phyloP scores from a whole-genome alignment of 495 filamentous ascomycete species.

The Aspergillus indologenus region DNA sequence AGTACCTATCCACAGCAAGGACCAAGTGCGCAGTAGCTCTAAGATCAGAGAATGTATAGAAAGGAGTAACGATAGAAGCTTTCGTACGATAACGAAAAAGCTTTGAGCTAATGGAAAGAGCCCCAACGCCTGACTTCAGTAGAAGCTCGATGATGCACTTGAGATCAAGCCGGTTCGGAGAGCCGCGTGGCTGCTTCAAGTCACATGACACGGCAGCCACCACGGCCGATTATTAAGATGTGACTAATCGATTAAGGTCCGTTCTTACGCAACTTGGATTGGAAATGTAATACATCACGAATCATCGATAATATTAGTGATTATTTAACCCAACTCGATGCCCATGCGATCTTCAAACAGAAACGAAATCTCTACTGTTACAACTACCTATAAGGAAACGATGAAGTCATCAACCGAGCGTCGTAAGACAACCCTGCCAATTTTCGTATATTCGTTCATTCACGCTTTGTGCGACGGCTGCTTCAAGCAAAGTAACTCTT shows the following conservation, averaged over 20 bases:
- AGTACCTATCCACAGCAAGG: conserved; percentile 27
- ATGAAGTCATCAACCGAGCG: not conserved
- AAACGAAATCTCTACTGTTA: not conserved
- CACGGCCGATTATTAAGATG: not conserved
- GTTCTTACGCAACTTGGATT: not conserved
- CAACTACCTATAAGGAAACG: not conserved
- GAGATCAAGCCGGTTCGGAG: conserved; percentile 7
- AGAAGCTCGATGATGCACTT: conserved; percentile 10
- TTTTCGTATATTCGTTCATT: not conserved
- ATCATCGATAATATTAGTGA: not conserved
- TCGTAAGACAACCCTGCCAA: not conserved
- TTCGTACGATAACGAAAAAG: conserved; percentile 3
- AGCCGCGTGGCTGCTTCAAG: conserved; percentile 24
- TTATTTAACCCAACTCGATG: not conserved
- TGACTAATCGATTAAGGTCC: not conserved
- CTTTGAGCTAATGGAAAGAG: not conserved
- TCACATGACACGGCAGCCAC: conserved; percentile 14
- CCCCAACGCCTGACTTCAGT: not conserved
- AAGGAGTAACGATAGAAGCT: conserved; percentile 15
- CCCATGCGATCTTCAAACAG: not conserved
- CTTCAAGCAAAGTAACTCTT: conserved; percentile 95
- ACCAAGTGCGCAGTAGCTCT: conserved; percentile 13
- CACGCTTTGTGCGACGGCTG: not conserved
- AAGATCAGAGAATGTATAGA: not conserved
- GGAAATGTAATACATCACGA: not conserved